phyloP scores from a whole-genome alignment of 208 protist genomes.

The Angomonas ambiguus region DNA sequence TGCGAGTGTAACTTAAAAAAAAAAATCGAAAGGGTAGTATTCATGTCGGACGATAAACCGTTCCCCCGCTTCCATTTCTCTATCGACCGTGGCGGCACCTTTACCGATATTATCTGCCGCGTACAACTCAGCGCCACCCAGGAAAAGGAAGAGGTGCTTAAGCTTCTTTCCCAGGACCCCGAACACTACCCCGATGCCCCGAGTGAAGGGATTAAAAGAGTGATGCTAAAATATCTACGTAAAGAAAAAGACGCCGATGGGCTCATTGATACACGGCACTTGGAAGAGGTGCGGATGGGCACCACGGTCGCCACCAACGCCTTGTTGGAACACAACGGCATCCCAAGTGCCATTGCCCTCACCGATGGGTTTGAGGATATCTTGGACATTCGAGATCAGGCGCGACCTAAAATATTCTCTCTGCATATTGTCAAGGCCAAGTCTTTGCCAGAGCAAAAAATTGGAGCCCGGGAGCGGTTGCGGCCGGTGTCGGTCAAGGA shows the following conservation, averaged over 20 bases:
- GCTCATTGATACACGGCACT: conserved; percentile 53
- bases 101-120: conserved; percentile 93
- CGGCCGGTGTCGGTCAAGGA: conserved; percentile 38
- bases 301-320: conserved; percentile 97
- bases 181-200: conserved; percentile 94
- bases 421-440: conserved; percentile 85
- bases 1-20: background rate
- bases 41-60: conserved; percentile 13
- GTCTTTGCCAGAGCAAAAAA: conserved; percentile 80
- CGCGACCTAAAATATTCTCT: conserved; percentile 92
- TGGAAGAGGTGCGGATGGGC: conserved; percentile 94
- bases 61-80: conserved; percentile 60
- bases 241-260: conserved; percentile 20
- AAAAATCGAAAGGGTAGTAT: background rate
- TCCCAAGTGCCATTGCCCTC: conserved; percentile 82
- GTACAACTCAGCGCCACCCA: conserved; percentile 24
- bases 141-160: conserved; percentile 60
- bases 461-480: conserved; percentile 89
- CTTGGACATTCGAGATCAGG: conserved; percentile 91
- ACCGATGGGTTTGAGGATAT: conserved; percentile 93
- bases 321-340: conserved; percentile 94
- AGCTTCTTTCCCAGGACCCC: conserved; percentile 92
- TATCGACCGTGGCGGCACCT: conserved; percentile 94
- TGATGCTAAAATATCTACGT: conserved; percentile 57
- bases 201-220: conserved; percentile 91